Evolutionary conservation across 305 asterid species (phyloP).

Genomic region (Stenogyne calaminthoides): DNA sequence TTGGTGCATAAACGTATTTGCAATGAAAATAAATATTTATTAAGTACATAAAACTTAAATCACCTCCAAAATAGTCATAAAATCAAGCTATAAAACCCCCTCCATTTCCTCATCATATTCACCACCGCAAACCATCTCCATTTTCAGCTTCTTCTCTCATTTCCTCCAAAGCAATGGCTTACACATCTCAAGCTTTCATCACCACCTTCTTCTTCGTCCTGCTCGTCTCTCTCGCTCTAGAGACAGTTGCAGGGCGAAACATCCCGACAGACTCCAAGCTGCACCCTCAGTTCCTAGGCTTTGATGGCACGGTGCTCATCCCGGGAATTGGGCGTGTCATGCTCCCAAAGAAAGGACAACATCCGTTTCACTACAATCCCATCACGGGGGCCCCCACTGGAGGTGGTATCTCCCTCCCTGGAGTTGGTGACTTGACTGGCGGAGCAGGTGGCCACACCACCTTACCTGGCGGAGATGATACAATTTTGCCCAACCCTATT

Average conservation of each 20-base stretch:
- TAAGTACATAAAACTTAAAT: constrained; percentile 31
- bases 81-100: constrained; percentile 37
- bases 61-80: constrained; percentile 45
- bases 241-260: constrained; percentile 39
- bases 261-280: constrained; percentile 36
- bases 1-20: too few species aligned
- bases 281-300: constrained; percentile 42
- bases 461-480: constrained; percentile 74
- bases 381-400: constrained; percentile 59
- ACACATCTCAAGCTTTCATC: constrained; percentile 20
- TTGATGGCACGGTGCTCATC: constrained; percentile 62
- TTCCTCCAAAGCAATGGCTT: constrained; percentile 42
- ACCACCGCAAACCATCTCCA: neutral
- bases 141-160: neutral
- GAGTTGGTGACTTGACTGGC: constrained; percentile 35
- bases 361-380: constrained; percentile 64
- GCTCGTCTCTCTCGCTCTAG: constrained; percentile 20
- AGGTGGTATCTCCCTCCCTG: constrained; percentile 40
- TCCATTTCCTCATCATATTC: constrained; percentile 16
- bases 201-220: constrained; percentile 32
- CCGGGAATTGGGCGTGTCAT: constrained; percentile 74
- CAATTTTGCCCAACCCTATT: constrained; percentile 57
- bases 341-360: constrained; percentile 53
- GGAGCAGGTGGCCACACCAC: constrained; percentile 16
- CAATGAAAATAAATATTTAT: neutral